Conservation (phyloP, 2,329 filamentous ascomycete species). For the Aureobasidium subglaciale region DNA sequence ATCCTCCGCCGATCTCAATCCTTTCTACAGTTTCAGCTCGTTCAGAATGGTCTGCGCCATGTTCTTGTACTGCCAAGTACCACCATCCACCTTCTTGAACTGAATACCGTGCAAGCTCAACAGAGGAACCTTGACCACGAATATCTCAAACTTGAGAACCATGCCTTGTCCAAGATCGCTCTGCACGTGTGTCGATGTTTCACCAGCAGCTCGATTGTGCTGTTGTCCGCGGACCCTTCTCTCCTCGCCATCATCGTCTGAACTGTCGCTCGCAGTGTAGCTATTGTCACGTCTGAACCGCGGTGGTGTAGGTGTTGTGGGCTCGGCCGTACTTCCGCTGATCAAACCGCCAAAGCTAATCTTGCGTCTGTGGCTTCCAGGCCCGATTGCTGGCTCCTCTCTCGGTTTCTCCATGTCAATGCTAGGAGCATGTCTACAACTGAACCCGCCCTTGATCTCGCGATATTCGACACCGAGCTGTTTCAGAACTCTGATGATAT, state of each 20-base stretch:
- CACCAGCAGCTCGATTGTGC: constrained; percentile 56
- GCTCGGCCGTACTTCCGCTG: constrained; percentile 53
- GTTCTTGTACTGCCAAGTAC: constrained; percentile 97
- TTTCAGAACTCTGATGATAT: constrained; percentile 83
- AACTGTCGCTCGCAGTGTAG: constrained; percentile 78
- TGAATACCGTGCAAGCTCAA: constrained; percentile 91
- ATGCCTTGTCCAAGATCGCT: constrained; percentile 80
- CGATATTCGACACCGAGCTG: constrained; percentile 84
- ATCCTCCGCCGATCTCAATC: neutral
- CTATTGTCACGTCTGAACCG: constrained; percentile 49
- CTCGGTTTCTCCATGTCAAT: constrained; percentile 64
- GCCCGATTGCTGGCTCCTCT: constrained; percentile 33
- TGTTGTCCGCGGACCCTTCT: constrained; percentile 3
- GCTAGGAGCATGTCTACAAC: constrained; percentile 79
- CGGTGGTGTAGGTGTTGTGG: constrained; percentile 57
- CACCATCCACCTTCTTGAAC: constrained; percentile 92
- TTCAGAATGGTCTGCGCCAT: constrained; percentile 94
- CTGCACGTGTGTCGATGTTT: constrained; percentile 87
- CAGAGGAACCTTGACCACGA: constrained; percentile 94
- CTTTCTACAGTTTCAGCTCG: constrained; percentile 63
- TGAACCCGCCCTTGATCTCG: constrained; percentile 91
- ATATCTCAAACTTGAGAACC: constrained; percentile 85
- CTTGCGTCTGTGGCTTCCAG: constrained; percentile 58
- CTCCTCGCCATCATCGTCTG: constrained; percentile 33
- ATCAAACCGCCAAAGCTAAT: constrained; percentile 76